These are phyloP conservation scores for Boechera stricta DNA, from an alignment of 345 rosid species.

Conservation along the genomic window DNA sequence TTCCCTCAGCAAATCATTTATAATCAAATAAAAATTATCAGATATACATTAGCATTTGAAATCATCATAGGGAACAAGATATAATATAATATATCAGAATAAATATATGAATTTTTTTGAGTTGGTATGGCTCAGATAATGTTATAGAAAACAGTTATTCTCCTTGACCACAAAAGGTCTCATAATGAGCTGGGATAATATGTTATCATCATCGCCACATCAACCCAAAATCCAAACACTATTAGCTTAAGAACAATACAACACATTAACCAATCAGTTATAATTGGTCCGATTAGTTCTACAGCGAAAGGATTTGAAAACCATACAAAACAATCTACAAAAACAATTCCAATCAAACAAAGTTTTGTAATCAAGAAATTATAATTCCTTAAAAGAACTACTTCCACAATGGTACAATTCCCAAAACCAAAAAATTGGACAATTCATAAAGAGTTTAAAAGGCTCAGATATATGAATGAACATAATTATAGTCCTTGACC, in stretches of 20 bases:
- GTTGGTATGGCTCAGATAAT: slow-evolving; percentile 47
- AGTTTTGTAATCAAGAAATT: background rate
- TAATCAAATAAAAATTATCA: slow-evolving; percentile 26
- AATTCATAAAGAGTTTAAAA: background rate
- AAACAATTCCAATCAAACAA: background rate
- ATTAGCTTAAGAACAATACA: background rate
- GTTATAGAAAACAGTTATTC: slow-evolving; percentile 45
- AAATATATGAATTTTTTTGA: background rate
- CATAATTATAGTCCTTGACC: slow-evolving; percentile 46
- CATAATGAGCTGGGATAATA: slow-evolving; percentile 66
- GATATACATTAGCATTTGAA: slow-evolving; percentile 48
- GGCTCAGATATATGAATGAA: slow-evolving; percentile 44
- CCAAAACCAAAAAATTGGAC: background rate
- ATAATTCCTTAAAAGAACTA: too few relatives aligned
- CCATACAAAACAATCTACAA: too few relatives aligned
- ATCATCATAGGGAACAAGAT: slow-evolving; percentile 44
- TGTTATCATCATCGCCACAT: slow-evolving; percentile 53
- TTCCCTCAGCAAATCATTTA: slow-evolving; percentile 44
- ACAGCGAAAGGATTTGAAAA: too few relatives aligned
- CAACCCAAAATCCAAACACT: background rate
- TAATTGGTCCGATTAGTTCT: too few relatives aligned
- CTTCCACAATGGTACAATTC: too few relatives aligned
- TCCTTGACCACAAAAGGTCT: slow-evolving; percentile 55
- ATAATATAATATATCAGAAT: background rate
- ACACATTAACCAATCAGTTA: too few relatives aligned